Evolutionary conservation across 805 yeast genomes (phyloP).

Genomic region (Priceomyces haplophilus): DNA sequence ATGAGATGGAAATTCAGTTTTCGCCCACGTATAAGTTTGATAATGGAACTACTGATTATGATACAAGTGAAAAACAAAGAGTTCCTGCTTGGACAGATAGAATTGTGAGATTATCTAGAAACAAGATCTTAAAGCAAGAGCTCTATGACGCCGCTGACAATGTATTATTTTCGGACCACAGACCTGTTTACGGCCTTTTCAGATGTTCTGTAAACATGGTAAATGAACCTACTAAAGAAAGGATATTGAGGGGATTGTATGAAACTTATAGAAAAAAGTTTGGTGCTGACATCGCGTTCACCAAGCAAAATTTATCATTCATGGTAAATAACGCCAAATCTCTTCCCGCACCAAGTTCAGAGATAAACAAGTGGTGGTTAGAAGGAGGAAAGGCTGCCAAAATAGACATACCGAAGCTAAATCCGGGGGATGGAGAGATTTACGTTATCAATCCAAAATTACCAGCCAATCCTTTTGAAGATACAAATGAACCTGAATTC

Average conservation of each 20-base stretch:
- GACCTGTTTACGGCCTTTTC: constrained; percentile 81
- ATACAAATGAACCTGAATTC: constrained; percentile 52
- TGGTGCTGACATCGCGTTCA: constrained; percentile 37
- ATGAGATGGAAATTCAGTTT: constrained; percentile 74
- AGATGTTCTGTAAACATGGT: constrained; percentile 60
- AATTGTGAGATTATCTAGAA: constrained; percentile 57
- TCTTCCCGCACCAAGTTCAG: constrained; percentile 89
- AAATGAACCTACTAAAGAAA: constrained; percentile 56
- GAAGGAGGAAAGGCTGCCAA: constrained; percentile 73
- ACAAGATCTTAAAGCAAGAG: constrained; percentile 55
- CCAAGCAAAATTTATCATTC: constrained; percentile 22
- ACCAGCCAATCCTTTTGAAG: constrained; percentile 71
- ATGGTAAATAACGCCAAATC: constrained; percentile 30
- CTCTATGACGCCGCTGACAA: constrained; percentile 57
- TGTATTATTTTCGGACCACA: constrained; percentile 77
- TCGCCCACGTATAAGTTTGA: constrained; percentile 92
- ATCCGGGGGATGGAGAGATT: constrained; percentile 12
- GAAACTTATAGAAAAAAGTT: constrained; percentile 48
- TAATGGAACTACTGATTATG: constrained; percentile 75
- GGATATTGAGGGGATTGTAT: constrained; percentile 57
- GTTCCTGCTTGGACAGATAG: constrained; percentile 98
- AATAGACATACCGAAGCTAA: constrained; percentile 50
- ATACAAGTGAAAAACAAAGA: constrained; percentile 86
- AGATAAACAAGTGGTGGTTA: constrained; percentile 87
- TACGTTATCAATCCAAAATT: constrained; percentile 62